Evolutionary conservation across 768 basidiomycete species (phyloP), one percentile per base, ranked within the genome.

Genomic region (Boletales sp.): DNA sequence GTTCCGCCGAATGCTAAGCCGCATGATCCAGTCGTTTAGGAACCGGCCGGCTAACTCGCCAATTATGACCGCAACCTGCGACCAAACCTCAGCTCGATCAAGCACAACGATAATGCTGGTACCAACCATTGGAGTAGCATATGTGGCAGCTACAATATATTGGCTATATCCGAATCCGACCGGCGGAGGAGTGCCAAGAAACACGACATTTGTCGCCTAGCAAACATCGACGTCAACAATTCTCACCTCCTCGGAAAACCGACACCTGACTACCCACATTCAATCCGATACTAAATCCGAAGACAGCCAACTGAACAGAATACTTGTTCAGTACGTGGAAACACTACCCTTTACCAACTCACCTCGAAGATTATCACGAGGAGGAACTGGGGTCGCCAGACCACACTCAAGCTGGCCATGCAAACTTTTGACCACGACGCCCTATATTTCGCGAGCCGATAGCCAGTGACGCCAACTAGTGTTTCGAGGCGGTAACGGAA

Each of bases 131-230:
- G 71, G 76, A 3, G 77, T 75, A 24, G 69, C 71, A 53, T 75
- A 75, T 21, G 61, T 59, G 15, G 74, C 75, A 12, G 78, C 68
- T 30, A 74, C 66, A 6, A 63, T 59, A 52, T 70, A 68, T 47
- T 67, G 68, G 32, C 54, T 66, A 60, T 74, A 76, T 1, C 76
- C 78, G 49, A 74, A 82, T 1, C 79, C 81, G 6, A 66, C 52
- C 0, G 80, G 79, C 0, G 66, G 54, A 0, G 77, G 75, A 2
- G 68, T 65, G 4, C 74, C 79, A 6, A 81, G 62, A 62, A 82
- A 82, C 6, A 81, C 77, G 0, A 74, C 78, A 37, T 77, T 79
- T 5, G 81, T 83, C n/a, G 78, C 76, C 73, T 80, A 24, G 48
- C 3, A 7, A 15, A 53, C 12, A 21, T 55, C 40, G 24, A 5